Percentiles rank a stretch among this genome's conserved stretches.
phyloP scores from a whole-genome alignment of 805 yeast genomes.

The Candida manassasensis region DNA sequence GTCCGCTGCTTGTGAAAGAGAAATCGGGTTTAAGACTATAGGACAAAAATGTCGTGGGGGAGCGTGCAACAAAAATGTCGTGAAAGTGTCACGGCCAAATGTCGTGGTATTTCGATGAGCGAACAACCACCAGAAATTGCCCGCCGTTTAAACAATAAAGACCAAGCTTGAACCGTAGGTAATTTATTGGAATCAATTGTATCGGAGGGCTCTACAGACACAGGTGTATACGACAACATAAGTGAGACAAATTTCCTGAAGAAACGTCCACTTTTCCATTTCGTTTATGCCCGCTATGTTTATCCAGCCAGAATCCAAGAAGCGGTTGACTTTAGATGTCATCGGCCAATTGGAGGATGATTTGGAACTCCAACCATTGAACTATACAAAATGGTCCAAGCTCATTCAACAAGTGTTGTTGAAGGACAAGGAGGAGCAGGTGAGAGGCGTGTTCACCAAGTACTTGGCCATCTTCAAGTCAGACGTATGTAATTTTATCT shows the following conservation, averaged over 20 bases:
- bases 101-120: not conserved
- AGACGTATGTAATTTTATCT: conserved; percentile 45
- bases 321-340: conserved; percentile 39
- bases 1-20: not conserved
- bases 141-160: too few relatives aligned
- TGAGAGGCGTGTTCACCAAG: conserved; percentile 53
- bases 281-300: conserved; percentile 7
- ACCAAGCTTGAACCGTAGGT: too few relatives aligned
- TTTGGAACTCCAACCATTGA: conserved; percentile 47
- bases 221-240: too few relatives aligned
- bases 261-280: not conserved
- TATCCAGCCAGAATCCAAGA: conserved; percentile 12
- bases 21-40: not conserved
- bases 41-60: not conserved
- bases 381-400: conserved; percentile 53
- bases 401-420: conserved; percentile 45
- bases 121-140: not conserved
- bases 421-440: conserved; percentile 56
- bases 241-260: too few relatives aligned
- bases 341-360: conserved; percentile 57
- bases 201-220: too few relatives aligned
- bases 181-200: too few relatives aligned
- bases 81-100: too few relatives aligned
- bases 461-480: conserved; percentile 63
- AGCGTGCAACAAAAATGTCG: not conserved